Base-by-base conservation (phyloP, 495 filamentous ascomycete species). In the Tuber magnatum region DNA sequence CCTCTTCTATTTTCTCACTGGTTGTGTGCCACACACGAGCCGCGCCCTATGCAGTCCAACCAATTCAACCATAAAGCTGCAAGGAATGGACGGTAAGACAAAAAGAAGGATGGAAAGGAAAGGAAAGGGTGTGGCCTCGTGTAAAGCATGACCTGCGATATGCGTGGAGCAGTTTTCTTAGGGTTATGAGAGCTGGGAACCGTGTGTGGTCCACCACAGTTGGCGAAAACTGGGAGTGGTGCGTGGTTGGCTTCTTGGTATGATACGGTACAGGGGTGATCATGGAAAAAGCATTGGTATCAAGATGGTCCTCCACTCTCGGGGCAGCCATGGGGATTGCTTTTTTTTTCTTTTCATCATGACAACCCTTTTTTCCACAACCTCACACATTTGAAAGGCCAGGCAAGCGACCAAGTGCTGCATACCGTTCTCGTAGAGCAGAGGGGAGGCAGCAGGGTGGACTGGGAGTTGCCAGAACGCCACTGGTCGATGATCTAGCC, bases 211-310 rank as follows among this genome's bases (percentile, higher is more conserved):
- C 14, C 24, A 51, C 22, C 56, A 65, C 12, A 61, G n/a, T 16
- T 61, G 51, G 51, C n/a, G 51, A 35, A 35, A 35, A n/a, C n/a
- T 61, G n/a, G 51, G 51, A n/a, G 24, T 10, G 35, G 56, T 65
- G 28, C 56, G 4, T 65, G 12, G 56, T 65, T 65, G 56, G 28
- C 35, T 65, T 32, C 56, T 32, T 20, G 28, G 56, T 24, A n/a
- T n/a, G n/a, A n/a, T 24, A n/a, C 44, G 3, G 43, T 10, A 28
- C 28, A 35, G 32, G 35, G 28, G 56, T 20, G 56, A 65, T 65
- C 56, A 65, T 20, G 28, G 56, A 35, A 65, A 65, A 35, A 65
- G 56, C 56, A 65, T 65, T 65, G 56, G 56, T 35, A 65, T 65
- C 28, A 65, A 28, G 14, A 65, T 35, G 56, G 56, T 7, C 39